Percentiles rank a stretch among this genome's conserved stretches.
Conservation (phyloP, 148 eudicot species). For the Heliosperma pusillum region DNA sequence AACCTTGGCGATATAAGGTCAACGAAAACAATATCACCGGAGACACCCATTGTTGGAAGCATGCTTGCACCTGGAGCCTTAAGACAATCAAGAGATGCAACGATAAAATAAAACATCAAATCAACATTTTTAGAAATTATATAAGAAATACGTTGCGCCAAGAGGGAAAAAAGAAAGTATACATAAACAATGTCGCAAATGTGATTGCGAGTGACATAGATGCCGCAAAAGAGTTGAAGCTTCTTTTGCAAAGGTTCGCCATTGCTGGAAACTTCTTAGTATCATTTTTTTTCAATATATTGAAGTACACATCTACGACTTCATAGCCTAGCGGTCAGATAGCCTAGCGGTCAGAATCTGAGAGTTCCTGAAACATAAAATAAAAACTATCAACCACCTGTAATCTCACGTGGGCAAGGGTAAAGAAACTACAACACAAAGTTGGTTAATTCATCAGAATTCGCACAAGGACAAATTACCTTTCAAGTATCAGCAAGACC, state of each 20-base stretch:
- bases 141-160: neutral
- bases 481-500: neutral
- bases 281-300: neutral
- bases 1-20: constrained; percentile 50
- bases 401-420: neutral
- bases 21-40: constrained; percentile 56
- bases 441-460: neutral
- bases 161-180: constrained; percentile 13
- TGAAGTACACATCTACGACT: neutral
- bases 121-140: neutral
- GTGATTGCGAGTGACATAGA: constrained; percentile 61
- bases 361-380: neutral
- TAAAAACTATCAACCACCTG: too few relatives aligned
- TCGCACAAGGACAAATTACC: neutral
- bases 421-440: neutral
- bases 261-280: constrained; percentile 21
- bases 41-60: constrained; percentile 69
- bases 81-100: neutral
- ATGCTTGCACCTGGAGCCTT: constrained; percentile 81
- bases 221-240: constrained; percentile 40
- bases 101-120: neutral
- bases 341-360: too few relatives aligned
- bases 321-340: neutral
- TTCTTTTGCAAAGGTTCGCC: constrained; percentile 48
- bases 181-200: constrained; percentile 45